Evolutionary conservation across 169 alveolate species (phyloP).

Genomic region (Plasmodium vivax): DNA sequence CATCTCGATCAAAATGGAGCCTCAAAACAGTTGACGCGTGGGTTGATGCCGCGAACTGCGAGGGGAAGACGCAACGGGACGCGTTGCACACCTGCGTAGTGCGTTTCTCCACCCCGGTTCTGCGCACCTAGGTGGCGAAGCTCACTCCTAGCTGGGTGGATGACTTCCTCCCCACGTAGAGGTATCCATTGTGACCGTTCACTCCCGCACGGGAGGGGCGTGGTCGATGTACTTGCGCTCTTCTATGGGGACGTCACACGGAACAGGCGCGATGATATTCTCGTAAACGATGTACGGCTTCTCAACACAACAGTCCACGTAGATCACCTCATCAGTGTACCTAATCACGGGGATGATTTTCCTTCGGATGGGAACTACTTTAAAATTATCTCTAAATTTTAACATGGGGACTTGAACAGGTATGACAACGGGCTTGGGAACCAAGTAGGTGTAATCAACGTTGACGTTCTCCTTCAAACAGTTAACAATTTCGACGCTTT

Average conservation of each 20-base stretch:
- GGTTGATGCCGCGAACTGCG: background rate
- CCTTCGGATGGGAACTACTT: slow-evolving; percentile 79
- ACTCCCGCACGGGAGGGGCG: slow-evolving; percentile 24
- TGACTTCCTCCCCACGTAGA: background rate
- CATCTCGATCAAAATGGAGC: background rate
- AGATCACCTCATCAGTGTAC: slow-evolving; percentile 79
- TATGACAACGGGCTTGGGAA: slow-evolving; percentile 82
- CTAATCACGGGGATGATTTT: slow-evolving; percentile 80
- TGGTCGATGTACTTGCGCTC: slow-evolving; percentile 43
- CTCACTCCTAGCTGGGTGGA: background rate
- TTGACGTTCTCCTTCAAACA: slow-evolving; percentile 46
- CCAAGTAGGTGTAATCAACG: slow-evolving; percentile 77
- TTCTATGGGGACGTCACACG: slow-evolving; percentile 77
- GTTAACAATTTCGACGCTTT: slow-evolving; percentile 56
- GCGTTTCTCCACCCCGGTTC: background rate
- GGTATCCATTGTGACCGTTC: background rate
- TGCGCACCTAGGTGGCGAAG: background rate
- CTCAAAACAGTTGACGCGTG: background rate
- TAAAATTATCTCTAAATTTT: slow-evolving; percentile 80
- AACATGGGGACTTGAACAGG: slow-evolving; percentile 82
- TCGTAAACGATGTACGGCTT: slow-evolving; percentile 80
- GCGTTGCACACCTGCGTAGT: background rate
- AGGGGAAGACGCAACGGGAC: background rate
- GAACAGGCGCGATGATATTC: slow-evolving; percentile 77
- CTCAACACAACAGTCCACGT: slow-evolving; percentile 81